Evolutionary conservation across 1,139 yeast genomes (phyloP).

Genomic region (Candida sojae): DNA sequence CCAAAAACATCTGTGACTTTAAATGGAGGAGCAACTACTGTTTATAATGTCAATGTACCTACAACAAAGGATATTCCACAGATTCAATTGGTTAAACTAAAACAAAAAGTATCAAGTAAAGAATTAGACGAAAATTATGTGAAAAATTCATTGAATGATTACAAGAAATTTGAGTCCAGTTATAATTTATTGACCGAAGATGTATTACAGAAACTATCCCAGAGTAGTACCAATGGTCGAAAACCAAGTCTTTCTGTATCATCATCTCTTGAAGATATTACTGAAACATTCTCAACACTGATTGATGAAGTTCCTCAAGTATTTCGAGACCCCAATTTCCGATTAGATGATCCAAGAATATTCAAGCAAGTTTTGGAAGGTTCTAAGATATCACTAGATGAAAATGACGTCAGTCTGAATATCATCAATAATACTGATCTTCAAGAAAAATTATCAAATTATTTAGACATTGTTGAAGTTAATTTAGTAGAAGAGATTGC

Average conservation of each 20-base stretch:
- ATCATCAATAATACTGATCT: slow-evolving; percentile 50
- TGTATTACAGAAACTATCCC: slow-evolving; percentile 44
- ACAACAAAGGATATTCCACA: slow-evolving; percentile 85
- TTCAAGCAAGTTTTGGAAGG: slow-evolving; percentile 73
- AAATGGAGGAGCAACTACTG: slow-evolving; percentile 43
- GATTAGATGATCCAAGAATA: slow-evolving; percentile 84
- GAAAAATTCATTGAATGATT: slow-evolving; percentile 48
- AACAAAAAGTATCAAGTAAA: slow-evolving; percentile 50
- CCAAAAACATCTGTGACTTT: slow-evolving; percentile 36
- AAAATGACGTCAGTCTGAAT: slow-evolving; percentile 15
- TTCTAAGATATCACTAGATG: slow-evolving; percentile 37
- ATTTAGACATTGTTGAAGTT: slow-evolving; percentile 82
- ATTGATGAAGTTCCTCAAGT: slow-evolving; percentile 59
- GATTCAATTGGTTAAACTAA: slow-evolving; percentile 61
- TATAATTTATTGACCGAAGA: slow-evolving; percentile 51
- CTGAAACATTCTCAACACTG: slow-evolving; percentile 11
- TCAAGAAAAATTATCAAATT: slow-evolving; percentile 82
- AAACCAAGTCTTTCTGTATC: slow-evolving; percentile 15
- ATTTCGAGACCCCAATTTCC: slow-evolving; percentile 67
- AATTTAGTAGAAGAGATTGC: slow-evolving; percentile 82
- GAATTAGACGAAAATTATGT: slow-evolving; percentile 51
- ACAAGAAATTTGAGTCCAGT: slow-evolving; percentile 52
- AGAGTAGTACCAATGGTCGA: slow-evolving; percentile 4
- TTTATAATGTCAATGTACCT: slow-evolving; percentile 61
- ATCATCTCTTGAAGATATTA: slow-evolving; percentile 15